These are phyloP conservation scores for Fusarium sarcochroum DNA, from an alignment of 2,329 filamentous ascomycete species.

Conservation along the genomic window DNA sequence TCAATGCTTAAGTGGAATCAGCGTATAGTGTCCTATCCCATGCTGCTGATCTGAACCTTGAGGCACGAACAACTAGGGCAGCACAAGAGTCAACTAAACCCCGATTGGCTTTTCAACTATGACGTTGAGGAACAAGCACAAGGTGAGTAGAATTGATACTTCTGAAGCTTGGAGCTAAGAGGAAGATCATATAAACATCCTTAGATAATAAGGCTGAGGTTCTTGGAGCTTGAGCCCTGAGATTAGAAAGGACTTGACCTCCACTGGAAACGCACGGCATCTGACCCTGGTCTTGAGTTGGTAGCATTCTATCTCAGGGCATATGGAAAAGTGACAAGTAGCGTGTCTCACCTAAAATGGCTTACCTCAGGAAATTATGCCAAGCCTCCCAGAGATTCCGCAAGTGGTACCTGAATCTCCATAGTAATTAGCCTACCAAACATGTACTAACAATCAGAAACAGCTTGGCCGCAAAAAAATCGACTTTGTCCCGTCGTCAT, in stretches of 20 bases:
- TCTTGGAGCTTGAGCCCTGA: constrained; percentile 22
- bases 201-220: constrained; percentile 29
- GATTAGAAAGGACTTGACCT: constrained; percentile 20
- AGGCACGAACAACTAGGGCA: neutral
- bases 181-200: neutral
- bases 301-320: constrained; percentile 8
- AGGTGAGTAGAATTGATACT: neutral
- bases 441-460: constrained; percentile 19
- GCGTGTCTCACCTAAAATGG: constrained; percentile 37
- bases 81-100: neutral
- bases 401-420: constrained; percentile 25
- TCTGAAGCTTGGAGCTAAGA: neutral
- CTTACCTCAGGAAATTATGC: constrained; percentile 33
- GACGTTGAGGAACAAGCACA: constrained; percentile 20
- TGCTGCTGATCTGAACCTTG: neutral
- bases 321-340: constrained; percentile 35
- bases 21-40: no score
- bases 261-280: constrained; percentile 12
- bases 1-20: neutral
- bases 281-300: constrained; percentile 19
- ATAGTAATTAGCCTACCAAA: neutral
- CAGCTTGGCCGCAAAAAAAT: constrained; percentile 17
- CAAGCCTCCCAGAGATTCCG: constrained; percentile 18
- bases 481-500: constrained; percentile 32
- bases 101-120: constrained; percentile 6